phyloP scores from a whole-genome alignment of 2,329 filamentous ascomycete genomes.

The Fusarium protoensiforme region DNA sequence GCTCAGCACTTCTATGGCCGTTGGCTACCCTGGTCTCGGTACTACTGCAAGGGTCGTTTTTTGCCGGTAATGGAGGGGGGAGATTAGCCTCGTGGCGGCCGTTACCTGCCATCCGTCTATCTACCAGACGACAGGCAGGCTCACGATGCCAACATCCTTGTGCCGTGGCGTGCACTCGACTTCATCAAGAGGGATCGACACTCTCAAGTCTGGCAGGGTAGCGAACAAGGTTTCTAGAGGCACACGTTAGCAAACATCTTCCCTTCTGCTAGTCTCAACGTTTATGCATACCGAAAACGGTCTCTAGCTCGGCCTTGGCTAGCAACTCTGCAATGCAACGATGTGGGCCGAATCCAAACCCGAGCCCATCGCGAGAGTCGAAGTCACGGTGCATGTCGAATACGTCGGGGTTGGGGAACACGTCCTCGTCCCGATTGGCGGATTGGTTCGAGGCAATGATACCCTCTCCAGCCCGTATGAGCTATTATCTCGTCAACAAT shows the following conservation, averaged over 20 bases:
- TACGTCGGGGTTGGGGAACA: constrained; percentile 53
- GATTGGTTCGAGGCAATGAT: constrained; percentile 59
- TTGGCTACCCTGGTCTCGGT: neutral
- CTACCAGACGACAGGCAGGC: constrained; percentile 52
- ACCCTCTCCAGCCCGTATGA: constrained; percentile 56
- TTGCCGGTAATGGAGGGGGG: neutral
- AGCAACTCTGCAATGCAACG: constrained; percentile 59
- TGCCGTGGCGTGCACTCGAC: constrained; percentile 52
- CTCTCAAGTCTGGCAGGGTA: constrained; percentile 52
- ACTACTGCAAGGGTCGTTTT: neutral
- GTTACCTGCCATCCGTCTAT: neutral
- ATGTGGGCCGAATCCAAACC: constrained; percentile 59
- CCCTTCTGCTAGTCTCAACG: neutral
- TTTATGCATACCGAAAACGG: constrained; percentile 54
- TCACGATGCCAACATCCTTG: constrained; percentile 54
- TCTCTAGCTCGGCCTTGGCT: constrained; percentile 54
- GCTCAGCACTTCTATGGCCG: constrained; percentile 16
- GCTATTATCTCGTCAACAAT: constrained; percentile 27
- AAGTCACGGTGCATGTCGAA: constrained; percentile 57
- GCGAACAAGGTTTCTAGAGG: constrained; percentile 50
- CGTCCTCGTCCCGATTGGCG: constrained; percentile 58
- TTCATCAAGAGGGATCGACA: constrained; percentile 52
- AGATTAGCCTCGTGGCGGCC: neutral
- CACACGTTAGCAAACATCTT: neutral
- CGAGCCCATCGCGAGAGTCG: constrained; percentile 49